A percentile compares a stretch with the other conserved stretches of the same genome.
Conservation (phyloP, 768 basidiomycete species). For the Lyophyllum atratum region DNA sequence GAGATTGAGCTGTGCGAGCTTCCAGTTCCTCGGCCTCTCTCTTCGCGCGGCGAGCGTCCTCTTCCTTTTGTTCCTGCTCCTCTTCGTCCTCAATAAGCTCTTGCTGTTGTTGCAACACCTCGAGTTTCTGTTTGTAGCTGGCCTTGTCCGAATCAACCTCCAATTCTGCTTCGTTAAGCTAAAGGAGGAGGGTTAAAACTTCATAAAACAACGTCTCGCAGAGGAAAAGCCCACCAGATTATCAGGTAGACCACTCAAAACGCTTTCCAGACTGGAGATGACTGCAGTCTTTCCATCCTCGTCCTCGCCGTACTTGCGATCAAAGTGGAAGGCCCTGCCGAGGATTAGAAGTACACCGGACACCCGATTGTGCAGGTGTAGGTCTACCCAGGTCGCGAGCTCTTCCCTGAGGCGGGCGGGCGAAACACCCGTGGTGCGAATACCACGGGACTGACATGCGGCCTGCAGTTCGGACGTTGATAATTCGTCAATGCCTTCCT, state of each 20-base stretch:
- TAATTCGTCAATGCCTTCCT: constrained; percentile 88
- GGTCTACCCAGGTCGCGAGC: constrained; percentile 86
- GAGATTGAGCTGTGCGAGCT: constrained; percentile 74
- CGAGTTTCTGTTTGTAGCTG: constrained; percentile 97
- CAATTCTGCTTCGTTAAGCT: constrained; percentile 97
- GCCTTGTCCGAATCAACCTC: constrained; percentile 94
- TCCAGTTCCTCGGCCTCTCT: constrained; percentile 82
- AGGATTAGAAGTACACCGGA: constrained; percentile 93
- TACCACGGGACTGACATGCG: constrained; percentile 93
- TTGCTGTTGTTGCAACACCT: constrained; percentile 96
- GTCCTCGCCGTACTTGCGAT: constrained; percentile 68
- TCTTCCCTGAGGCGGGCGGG: constrained; percentile 90
- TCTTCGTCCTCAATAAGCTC: constrained; percentile 99
- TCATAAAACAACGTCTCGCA: not conserved
- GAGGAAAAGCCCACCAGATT: constrained; percentile 72
- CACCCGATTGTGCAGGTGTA: constrained; percentile 89
- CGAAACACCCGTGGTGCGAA: constrained; percentile 84
- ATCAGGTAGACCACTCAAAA: constrained; percentile 90
- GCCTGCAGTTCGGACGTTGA: constrained; percentile 91
- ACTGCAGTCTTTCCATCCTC: constrained; percentile 84
- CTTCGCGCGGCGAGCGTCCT: constrained; percentile 84
- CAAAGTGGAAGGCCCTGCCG: constrained; percentile 94
- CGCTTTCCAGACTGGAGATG: constrained; percentile 82
- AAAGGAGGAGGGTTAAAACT: constrained; percentile 5
- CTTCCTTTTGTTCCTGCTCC: constrained; percentile 96